Evolutionary conservation across 306 rosid species (phyloP).

Genomic region (Glycine latifolia): DNA sequence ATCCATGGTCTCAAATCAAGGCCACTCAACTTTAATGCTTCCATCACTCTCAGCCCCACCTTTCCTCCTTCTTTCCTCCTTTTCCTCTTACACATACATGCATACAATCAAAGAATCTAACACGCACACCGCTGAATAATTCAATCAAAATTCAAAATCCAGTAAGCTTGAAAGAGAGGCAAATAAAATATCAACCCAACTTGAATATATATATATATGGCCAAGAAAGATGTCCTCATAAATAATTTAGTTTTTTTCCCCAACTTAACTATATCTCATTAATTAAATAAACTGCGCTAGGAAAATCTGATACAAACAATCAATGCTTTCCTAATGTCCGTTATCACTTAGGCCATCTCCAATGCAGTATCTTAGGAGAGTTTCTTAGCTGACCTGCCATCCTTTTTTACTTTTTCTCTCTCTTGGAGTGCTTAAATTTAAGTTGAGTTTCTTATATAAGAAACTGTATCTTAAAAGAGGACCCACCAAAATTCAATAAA

Average conservation of each 20-base stretch:
- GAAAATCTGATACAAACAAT: constrained; percentile 46
- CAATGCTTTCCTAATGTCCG: constrained; percentile 49
- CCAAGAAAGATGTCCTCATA: constrained; percentile 33
- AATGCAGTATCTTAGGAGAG: too few species aligned
- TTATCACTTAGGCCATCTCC: too few species aligned
- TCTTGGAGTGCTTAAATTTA: too few species aligned
- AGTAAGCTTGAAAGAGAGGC: background rate
- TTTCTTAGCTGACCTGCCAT: too few species aligned
- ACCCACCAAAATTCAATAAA: too few species aligned
- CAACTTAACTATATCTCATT: constrained; percentile 19
- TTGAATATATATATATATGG: constrained; percentile 36
- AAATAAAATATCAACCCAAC: constrained; percentile 44
- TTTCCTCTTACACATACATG: constrained; percentile 9
- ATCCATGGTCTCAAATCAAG: constrained; percentile 54
- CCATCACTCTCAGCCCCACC: constrained; percentile 38
- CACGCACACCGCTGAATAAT: constrained; percentile 45
- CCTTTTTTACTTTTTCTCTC: too few species aligned
- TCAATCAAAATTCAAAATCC: constrained; percentile 40
- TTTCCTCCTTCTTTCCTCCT: background rate
- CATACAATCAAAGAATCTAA: constrained; percentile 30
- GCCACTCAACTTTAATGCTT: constrained; percentile 44
- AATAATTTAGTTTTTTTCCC: constrained; percentile 1
- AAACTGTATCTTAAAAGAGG: too few species aligned
- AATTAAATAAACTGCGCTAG: constrained; percentile 39
- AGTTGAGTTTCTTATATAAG: too few species aligned